Evolutionary conservation across 768 basidiomycete genomes (phyloP).

Genomic region (Termitomyces sp.): DNA sequence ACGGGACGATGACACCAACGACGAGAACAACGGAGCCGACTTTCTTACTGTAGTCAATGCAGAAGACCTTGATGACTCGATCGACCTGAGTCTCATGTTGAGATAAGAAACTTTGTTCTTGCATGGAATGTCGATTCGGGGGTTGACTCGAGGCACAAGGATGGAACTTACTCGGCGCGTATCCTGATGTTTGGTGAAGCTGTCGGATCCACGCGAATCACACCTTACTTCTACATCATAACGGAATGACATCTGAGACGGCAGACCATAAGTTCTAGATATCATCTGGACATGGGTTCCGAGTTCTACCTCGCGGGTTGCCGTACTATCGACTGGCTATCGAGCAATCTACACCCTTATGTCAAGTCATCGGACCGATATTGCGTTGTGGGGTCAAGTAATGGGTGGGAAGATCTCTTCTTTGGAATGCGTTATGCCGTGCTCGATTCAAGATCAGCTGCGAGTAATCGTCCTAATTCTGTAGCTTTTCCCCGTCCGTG

Average conservation of each 20-base stretch:
- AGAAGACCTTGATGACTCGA: conserved; percentile 1
- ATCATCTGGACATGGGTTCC: conserved; percentile 7
- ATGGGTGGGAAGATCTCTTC: conserved; percentile 6
- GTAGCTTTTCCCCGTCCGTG: conserved; percentile 1
- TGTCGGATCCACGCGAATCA: conserved; percentile 2
- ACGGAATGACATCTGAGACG: conserved; percentile 10
- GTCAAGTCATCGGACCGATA: conserved; percentile 9
- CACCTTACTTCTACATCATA: neutral
- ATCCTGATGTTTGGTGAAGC: conserved; percentile 1
- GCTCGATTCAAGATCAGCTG: neutral
- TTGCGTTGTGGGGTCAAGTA: conserved; percentile 2
- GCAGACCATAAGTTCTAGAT: neutral
- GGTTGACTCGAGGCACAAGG: neutral
- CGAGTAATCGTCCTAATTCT: conserved; percentile 1
- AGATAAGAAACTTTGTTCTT: neutral
- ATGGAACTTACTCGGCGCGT: neutral
- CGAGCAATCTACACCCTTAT: conserved; percentile 5
- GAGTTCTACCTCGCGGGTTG: conserved; percentile 9
- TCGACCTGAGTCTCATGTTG: conserved; percentile 10
- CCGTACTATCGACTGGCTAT: conserved; percentile 4
- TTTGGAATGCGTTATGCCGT: neutral
- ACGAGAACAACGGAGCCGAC: conserved; percentile 12
- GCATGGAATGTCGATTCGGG: neutral
- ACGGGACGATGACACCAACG: conserved; percentile 16
- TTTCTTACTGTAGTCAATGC: conserved; percentile 8